Conservation (phyloP, 306 rosid species). For the Castanea sativa region DNA sequence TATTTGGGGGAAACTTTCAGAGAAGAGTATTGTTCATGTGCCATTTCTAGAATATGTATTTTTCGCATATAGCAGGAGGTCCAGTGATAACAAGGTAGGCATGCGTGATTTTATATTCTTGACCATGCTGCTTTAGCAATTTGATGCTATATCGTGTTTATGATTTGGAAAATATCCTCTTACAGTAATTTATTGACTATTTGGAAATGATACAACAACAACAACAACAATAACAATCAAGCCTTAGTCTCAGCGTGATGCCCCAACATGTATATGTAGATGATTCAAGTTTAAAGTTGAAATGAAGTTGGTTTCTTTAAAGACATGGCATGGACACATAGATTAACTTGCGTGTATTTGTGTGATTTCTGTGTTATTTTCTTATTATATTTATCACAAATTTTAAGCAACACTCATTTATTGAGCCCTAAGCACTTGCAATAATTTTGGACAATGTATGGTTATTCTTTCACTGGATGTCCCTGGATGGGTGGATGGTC, state of each 20-base stretch:
- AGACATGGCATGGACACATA: not conserved
- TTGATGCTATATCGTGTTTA: no score
- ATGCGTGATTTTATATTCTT: not conserved
- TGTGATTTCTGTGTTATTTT: not conserved
- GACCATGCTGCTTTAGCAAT: no score
- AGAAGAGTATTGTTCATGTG: constrained; percentile 62
- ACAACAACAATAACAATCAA: no score
- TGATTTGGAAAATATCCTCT: no score
- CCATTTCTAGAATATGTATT: constrained; percentile 80
- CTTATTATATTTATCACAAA: not conserved
- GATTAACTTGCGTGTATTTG: not conserved
- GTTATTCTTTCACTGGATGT: no score
- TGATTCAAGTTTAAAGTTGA: not conserved
- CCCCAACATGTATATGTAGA: no score
- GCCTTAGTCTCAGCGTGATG: no score
- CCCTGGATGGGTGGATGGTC: no score
- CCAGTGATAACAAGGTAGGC: constrained; percentile 74
- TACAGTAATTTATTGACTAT: no score
- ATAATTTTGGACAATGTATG: no score
- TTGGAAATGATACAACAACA: no score
- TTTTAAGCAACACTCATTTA: not conserved
- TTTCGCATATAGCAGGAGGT: constrained; percentile 78
- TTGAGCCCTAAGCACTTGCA: not conserved
- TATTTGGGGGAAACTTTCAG: constrained; percentile 68
- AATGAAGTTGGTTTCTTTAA: not conserved